Percentiles rank a stretch among this genome's conserved stretches.
Evolutionary conservation across 2,329 filamentous ascomycete species (phyloP).

Genomic region (Fusarium robinianum): DNA sequence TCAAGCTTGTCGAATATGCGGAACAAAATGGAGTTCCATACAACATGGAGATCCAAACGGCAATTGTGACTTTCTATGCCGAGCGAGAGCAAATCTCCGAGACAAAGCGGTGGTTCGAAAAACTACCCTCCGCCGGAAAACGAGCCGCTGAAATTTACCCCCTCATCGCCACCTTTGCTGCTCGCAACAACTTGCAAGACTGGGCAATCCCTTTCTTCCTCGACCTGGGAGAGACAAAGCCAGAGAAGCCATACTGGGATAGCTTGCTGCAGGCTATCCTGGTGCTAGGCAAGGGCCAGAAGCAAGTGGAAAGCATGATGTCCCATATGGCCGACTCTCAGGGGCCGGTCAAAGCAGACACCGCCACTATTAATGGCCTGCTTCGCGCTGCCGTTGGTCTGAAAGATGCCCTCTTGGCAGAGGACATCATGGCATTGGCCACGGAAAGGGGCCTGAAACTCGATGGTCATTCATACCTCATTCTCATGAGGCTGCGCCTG

Average conservation of each 20-base stretch:
- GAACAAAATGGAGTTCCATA: slow-evolving; percentile 52
- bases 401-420: slow-evolving; percentile 71
- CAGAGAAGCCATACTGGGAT: slow-evolving; percentile 67
- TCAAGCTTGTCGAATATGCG: slow-evolving; percentile 59
- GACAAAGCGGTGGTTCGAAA: slow-evolving; percentile 70
- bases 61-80: slow-evolving; percentile 67
- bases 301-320: slow-evolving; percentile 55
- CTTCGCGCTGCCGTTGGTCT: slow-evolving; percentile 73
- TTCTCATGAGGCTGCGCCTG: slow-evolving; percentile 79
- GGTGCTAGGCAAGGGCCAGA: slow-evolving; percentile 68
- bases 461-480: slow-evolving; percentile 70
- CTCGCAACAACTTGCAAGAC: slow-evolving; percentile 60
- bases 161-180: slow-evolving; percentile 54
- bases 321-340: slow-evolving; percentile 72
- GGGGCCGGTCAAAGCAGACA: slow-evolving; percentile 61
- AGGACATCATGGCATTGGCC: slow-evolving; percentile 72
- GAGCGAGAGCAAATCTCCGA: slow-evolving; percentile 59
- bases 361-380: slow-evolving; percentile 75
- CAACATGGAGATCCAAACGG: slow-evolving; percentile 51
- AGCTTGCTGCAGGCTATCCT: slow-evolving; percentile 74
- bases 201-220: slow-evolving; percentile 67
- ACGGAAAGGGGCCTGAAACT: slow-evolving; percentile 67
- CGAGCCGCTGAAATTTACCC: slow-evolving; percentile 35
- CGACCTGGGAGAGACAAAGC: slow-evolving; percentile 51
- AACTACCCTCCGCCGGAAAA: slow-evolving; percentile 47